Percentiles rank a stretch among this genome's conserved stretches.
phyloP scores from a whole-genome alignment of 176 grass and related monocot genomes.

The Hyparrhenia diplandra region DNA sequence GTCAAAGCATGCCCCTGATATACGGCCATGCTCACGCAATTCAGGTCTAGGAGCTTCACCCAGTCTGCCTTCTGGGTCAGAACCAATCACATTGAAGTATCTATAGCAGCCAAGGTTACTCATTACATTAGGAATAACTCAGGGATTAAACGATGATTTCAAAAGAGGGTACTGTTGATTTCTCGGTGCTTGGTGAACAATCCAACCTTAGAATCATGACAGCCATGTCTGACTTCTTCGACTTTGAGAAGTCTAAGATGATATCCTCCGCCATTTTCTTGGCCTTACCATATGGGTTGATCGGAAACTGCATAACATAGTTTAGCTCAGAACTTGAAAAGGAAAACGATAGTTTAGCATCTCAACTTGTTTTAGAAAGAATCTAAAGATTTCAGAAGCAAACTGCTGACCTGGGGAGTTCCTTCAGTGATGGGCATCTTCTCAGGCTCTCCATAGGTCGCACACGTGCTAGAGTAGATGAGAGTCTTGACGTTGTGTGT shows the following conservation, averaged over 20 bases:
- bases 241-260: conserved; percentile 89
- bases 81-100: conserved; percentile 99
- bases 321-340: not conserved
- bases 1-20: conserved; percentile 94
- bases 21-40: conserved; percentile 74
- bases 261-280: conserved; percentile 99
- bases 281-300: conserved; percentile 94
- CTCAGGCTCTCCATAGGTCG: conserved; percentile 87
- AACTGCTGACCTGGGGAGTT: conserved; percentile 84
- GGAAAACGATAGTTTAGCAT: too few species aligned
- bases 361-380: not conserved
- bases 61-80: conserved; percentile 79
- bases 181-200: not conserved
- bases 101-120: conserved; percentile 36
- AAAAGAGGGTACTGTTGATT: not conserved
- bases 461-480: conserved; percentile 96
- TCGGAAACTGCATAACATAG: conserved; percentile 56
- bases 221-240: conserved; percentile 69
- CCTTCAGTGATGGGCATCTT: conserved; percentile 97
- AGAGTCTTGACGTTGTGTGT: conserved; percentile 65
- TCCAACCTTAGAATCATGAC: conserved; percentile 87
- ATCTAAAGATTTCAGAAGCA: not conserved
- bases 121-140: not conserved
- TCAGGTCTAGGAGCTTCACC: conserved; percentile 87
- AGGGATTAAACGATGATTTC: not conserved